These are phyloP conservation scores for Xylaria flabelliformis DNA, from an alignment of 495 filamentous ascomycete genomes.

Conservation along the genomic window DNA sequence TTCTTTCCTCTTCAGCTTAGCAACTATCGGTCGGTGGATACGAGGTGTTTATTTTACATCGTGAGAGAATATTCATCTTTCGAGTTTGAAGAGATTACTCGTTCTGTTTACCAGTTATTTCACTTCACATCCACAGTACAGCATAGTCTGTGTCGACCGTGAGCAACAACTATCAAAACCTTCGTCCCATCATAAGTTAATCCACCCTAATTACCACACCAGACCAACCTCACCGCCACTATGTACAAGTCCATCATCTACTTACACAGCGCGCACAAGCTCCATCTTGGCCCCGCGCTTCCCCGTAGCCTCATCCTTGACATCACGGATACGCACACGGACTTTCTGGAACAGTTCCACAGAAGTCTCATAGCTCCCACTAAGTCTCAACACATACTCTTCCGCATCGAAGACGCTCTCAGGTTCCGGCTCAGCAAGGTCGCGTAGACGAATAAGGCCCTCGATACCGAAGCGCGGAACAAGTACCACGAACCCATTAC, in stretches of 20 bases:
- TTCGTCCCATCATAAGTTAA: background rate
- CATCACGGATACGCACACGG: constrained; percentile 82
- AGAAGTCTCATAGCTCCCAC: constrained; percentile 58
- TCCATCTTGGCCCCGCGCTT: constrained; percentile 86
- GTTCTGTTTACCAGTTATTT: too few relatives aligned
- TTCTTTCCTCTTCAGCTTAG: background rate
- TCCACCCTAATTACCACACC: background rate
- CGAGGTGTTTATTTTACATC: background rate
- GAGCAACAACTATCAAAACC: background rate
- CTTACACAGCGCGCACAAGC: constrained; percentile 51
- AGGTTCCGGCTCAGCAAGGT: constrained; percentile 77
- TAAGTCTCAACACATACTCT: constrained; percentile 71
- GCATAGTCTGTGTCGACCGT: background rate
- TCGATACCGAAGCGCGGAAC: constrained; percentile 96
- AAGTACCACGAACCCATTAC: constrained; percentile 95
- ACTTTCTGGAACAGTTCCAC: constrained; percentile 93
- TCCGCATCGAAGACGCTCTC: constrained; percentile 83
- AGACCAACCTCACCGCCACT: background rate
- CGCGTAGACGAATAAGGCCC: constrained; percentile 81
- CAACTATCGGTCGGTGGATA: background rate
- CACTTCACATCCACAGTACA: background rate
- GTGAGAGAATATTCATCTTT: background rate
- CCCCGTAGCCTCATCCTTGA: constrained; percentile 90
- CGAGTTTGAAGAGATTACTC: background rate
- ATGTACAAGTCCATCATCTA: background rate